Conservation (phyloP, 345 rosid species). For the Ceriops tagal region DNA sequence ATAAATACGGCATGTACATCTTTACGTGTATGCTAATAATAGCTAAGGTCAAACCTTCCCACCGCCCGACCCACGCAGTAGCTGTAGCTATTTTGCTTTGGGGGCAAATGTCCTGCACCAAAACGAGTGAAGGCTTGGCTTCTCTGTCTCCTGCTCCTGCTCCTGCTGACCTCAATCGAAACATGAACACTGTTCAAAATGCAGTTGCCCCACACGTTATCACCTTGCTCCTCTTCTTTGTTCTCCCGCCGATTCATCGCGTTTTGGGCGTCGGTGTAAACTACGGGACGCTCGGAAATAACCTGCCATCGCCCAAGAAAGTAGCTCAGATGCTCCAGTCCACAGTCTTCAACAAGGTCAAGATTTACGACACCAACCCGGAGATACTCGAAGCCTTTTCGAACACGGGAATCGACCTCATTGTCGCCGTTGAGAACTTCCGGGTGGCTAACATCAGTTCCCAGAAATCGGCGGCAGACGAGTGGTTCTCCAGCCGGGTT, state of each 20-base stretch:
- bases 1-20: no score
- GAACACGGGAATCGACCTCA: slow-evolving; percentile 61
- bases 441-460: slow-evolving; percentile 46
- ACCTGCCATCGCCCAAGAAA: slow-evolving; percentile 57
- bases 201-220: neutral
- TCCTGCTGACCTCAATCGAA: neutral
- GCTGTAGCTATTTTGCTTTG: no score
- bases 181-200: neutral
- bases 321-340: slow-evolving; percentile 67
- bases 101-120: no score
- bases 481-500: slow-evolving; percentile 50
- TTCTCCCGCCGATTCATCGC: slow-evolving; percentile 4
- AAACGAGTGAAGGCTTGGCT: no score
- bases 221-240: slow-evolving; percentile 10
- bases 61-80: no score
- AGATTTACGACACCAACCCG: slow-evolving; percentile 62
- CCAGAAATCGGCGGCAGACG: slow-evolving; percentile 41
- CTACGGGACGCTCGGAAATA: slow-evolving; percentile 64
- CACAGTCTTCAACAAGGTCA: slow-evolving; percentile 59
- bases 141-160: no score
- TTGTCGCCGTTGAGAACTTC: slow-evolving; percentile 53
- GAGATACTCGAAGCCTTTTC: slow-evolving; percentile 62
- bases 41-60: no score
- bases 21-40: no score
- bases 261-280: slow-evolving; percentile 47